Conservation (phyloP, 768 basidiomycete genomes). For the Lactifluus subvellereus region DNA sequence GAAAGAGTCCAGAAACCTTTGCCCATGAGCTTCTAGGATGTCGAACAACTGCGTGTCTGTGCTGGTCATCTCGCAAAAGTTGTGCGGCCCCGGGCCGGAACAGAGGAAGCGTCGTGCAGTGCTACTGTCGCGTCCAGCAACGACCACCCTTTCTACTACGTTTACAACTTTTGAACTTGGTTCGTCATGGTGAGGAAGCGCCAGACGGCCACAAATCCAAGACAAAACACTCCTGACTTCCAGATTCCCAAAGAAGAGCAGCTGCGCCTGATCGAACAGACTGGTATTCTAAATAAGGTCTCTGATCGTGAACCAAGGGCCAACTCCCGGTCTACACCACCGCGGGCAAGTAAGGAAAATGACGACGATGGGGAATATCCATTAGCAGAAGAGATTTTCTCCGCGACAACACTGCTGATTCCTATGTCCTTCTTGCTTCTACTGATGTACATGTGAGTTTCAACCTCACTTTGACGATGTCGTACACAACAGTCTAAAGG, state of each 20-base stretch:
- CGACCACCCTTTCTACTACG: neutral
- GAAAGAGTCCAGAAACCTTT: slow-evolving; percentile 42
- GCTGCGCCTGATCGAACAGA: slow-evolving; percentile 18
- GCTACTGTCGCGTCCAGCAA: neutral
- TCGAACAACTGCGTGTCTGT: slow-evolving; percentile 34
- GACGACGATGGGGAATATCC: slow-evolving; percentile 37
- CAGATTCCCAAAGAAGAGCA: slow-evolving; percentile 23
- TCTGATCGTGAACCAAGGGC: neutral
- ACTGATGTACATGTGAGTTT: slow-evolving; percentile 78
- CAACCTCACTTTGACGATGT: neutral
- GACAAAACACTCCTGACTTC: neutral
- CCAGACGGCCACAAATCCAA: neutral
- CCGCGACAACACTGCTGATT: slow-evolving; percentile 56
- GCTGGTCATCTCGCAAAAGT: slow-evolving; percentile 1
- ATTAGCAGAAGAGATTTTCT: slow-evolving; percentile 65
- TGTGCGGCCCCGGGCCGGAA: neutral
- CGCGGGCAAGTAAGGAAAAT: neutral
- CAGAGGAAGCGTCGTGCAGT: no score
- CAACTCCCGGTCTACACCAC: slow-evolving; percentile 1
- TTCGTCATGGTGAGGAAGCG: slow-evolving; percentile 13
- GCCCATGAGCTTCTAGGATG: slow-evolving; percentile 42
- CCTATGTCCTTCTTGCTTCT: slow-evolving; percentile 71
- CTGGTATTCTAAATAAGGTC: slow-evolving; percentile 39
- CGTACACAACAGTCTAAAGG: neutral
- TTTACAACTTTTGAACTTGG: neutral